A percentile compares a stretch with the other conserved stretches of the same genome.
Evolutionary conservation across 1,284 basidiomycete genomes (phyloP).

Genomic region (Heimioporus retisporus): DNA sequence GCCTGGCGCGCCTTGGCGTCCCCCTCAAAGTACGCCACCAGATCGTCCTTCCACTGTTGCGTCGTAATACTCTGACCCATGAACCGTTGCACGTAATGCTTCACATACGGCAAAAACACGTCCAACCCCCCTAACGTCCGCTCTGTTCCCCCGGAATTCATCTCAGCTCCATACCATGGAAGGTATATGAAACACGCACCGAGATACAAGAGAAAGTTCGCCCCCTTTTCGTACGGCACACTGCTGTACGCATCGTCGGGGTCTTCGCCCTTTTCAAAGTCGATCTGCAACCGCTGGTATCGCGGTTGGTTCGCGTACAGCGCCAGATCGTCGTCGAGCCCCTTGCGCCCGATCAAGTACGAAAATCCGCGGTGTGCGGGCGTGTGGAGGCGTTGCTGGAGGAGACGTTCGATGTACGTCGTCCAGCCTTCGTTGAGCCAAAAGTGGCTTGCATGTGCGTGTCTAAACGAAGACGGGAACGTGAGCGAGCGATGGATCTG

Average conservation of each 20-base stretch:
- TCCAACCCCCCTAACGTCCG: slow-evolving; percentile 89
- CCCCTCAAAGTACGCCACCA: slow-evolving; percentile 82
- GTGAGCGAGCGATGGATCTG: neutral
- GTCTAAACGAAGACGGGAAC: slow-evolving; percentile 51
- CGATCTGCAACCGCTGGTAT: slow-evolving; percentile 89
- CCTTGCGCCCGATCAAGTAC: slow-evolving; percentile 82
- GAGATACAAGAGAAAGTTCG: slow-evolving; percentile 77
- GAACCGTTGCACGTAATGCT: slow-evolving; percentile 84
- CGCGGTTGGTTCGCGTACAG: slow-evolving; percentile 69
- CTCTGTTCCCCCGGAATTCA: slow-evolving; percentile 55
- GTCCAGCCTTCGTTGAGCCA: slow-evolving; percentile 98
- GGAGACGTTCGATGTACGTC: slow-evolving; percentile 92
- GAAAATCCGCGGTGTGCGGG: slow-evolving; percentile 87
- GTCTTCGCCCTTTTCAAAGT: slow-evolving; percentile 88
- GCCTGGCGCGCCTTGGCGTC: slow-evolving; percentile 69
- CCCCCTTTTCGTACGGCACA: slow-evolving; percentile 82
- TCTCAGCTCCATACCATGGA: neutral
- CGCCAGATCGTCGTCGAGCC: slow-evolving; percentile 78
- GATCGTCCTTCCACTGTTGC: slow-evolving; percentile 88
- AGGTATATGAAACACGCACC: slow-evolving; percentile 50
- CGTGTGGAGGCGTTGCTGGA: slow-evolving; percentile 81
- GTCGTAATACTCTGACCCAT: slow-evolving; percentile 91
- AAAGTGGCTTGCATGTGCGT: slow-evolving; percentile 81
- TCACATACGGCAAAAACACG: slow-evolving; percentile 85
- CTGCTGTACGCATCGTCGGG: slow-evolving; percentile 85